Conservation (phyloP, 257 asterid genomes). For the Cruciata laevipes region DNA sequence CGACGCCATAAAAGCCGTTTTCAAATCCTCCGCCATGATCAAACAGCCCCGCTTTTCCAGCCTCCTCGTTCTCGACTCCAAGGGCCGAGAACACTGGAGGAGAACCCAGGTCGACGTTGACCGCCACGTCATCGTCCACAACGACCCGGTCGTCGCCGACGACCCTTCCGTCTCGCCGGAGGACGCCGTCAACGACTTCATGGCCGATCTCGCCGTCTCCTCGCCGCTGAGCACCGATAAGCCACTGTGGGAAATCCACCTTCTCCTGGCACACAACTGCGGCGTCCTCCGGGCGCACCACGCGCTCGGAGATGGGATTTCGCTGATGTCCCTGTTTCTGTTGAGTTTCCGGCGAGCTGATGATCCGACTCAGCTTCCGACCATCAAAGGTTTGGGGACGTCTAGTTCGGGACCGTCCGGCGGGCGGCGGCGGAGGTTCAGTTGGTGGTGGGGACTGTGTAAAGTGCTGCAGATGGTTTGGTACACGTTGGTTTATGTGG, state of each 20-base stretch:
- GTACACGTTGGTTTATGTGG: constrained; percentile 26
- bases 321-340: constrained; percentile 53
- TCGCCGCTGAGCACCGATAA: constrained; percentile 50
- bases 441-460: constrained; percentile 21
- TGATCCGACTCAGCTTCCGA: constrained; percentile 37
- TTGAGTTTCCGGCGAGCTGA: constrained; percentile 44
- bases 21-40: constrained; percentile 34
- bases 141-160: constrained; percentile 21
- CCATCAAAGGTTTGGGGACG: constrained; percentile 21
- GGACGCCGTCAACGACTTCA: constrained; percentile 50
- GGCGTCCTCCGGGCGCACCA: constrained; percentile 61
- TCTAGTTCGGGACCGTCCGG: constrained; percentile 1
- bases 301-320: constrained; percentile 74
- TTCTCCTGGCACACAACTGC: constrained; percentile 47
- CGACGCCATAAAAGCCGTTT: constrained; percentile 30
- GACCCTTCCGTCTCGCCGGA: constrained; percentile 27
- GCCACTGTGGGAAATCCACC: constrained; percentile 79
- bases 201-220: constrained; percentile 43
- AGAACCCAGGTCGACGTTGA: constrained; percentile 40
- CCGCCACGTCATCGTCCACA: constrained; percentile 49
- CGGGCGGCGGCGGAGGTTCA: background rate
- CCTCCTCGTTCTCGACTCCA: constrained; percentile 44
- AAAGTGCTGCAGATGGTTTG: constrained; percentile 23
- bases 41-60: constrained; percentile 66
- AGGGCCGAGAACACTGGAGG: constrained; percentile 62